Percentiles rank a stretch among this genome's conserved stretches.
Conservation (phyloP, 495 filamentous ascomycete species). For the Aspergillus campestris region DNA sequence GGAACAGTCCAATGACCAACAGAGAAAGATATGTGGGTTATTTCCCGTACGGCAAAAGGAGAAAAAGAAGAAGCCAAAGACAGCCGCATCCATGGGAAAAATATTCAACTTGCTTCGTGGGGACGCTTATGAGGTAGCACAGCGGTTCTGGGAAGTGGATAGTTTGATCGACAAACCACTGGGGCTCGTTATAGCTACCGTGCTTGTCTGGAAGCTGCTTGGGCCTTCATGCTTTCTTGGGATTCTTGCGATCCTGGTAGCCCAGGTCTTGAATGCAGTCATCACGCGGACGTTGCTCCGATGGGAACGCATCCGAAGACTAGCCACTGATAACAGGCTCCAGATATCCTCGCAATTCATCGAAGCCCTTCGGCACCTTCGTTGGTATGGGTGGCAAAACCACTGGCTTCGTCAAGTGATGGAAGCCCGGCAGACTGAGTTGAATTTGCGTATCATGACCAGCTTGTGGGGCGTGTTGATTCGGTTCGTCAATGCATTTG, state of each 20-base stretch:
- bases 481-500: conserved; percentile 51
- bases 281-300: conserved; percentile 52
- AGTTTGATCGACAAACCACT: conserved; percentile 59
- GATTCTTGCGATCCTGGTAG: conserved; percentile 51
- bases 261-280: conserved; percentile 55
- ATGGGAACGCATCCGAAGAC: conserved; percentile 56
- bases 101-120: conserved; percentile 72
- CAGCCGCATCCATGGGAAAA: conserved; percentile 70
- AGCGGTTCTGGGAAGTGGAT: conserved; percentile 74
- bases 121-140: conserved; percentile 77
- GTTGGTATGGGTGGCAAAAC: conserved; percentile 83
- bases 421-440: conserved; percentile 56
- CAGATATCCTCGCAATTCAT: conserved; percentile 73
- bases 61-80: conserved; percentile 27
- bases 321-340: conserved; percentile 61
- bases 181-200: conserved; percentile 55
- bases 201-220: conserved; percentile 65
- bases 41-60: conserved; percentile 10
- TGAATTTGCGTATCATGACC: conserved; percentile 56
- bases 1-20: conserved; percentile 5
- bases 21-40: conserved; percentile 8
- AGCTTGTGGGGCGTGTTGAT: conserved; percentile 53
- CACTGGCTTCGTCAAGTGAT: conserved; percentile 69
- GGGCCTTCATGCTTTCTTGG: conserved; percentile 73
- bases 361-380: conserved; percentile 73